Evolutionary conservation across 163 green algal genomes (phyloP).

Genomic region (Chlorella variabilis): DNA sequence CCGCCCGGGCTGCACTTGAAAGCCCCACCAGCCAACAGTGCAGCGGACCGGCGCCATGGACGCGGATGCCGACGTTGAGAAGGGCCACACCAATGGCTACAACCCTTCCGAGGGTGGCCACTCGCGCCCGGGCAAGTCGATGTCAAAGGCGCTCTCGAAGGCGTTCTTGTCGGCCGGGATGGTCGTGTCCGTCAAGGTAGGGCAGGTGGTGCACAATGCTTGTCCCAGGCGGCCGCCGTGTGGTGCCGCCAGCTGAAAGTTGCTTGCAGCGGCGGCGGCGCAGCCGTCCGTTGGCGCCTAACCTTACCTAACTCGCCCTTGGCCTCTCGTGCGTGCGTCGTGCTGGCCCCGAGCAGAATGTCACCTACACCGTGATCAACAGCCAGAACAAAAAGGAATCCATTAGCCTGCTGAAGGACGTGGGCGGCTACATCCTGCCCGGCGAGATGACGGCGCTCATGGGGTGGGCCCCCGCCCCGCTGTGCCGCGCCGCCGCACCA

Average conservation of each 20-base stretch:
- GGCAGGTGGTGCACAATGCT: no score
- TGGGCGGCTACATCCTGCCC: conserved; percentile 69
- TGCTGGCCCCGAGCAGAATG: conserved; percentile 46
- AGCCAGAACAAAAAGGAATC: conserved; percentile 62
- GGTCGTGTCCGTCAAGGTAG: background rate
- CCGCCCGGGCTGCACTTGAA: no score
- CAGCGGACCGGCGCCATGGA: no score
- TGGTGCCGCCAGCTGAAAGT: background rate
- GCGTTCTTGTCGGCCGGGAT: conserved; percentile 21
- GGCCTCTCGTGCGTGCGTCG: no score
- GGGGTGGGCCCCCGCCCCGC: background rate
- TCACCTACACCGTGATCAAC: conserved; percentile 73
- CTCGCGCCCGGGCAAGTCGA: background rate
- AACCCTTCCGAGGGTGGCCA: background rate
- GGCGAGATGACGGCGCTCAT: conserved; percentile 40
- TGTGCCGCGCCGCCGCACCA: background rate
- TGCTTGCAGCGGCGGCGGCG: no score
- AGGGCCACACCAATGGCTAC: background rate
- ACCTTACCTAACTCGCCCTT: no score
- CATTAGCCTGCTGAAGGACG: conserved; percentile 67
- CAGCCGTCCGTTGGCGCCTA: no score
- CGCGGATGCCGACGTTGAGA: background rate
- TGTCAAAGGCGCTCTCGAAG: conserved; percentile 21
- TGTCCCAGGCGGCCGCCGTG: no score
- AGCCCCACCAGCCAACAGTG: no score